phyloP scores from a whole-genome alignment of 2,329 filamentous ascomycete genomes.

The Thelonectria blattea region DNA sequence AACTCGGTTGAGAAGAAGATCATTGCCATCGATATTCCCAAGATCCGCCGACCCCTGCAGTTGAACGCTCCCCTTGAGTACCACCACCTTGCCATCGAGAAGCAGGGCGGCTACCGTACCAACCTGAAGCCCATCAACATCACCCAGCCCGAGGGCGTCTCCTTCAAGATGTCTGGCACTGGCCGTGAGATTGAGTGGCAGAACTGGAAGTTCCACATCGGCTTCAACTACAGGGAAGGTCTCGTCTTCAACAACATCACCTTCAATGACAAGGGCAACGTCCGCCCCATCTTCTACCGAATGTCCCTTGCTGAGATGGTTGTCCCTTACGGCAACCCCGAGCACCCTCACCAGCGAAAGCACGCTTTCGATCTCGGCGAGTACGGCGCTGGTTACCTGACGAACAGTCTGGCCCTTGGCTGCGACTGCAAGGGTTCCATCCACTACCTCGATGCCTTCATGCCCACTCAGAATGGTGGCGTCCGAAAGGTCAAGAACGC shows the following conservation, averaged over 20 bases:
- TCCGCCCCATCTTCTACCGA: constrained; percentile 84
- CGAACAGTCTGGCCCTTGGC: constrained; percentile 76
- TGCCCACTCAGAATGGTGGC: constrained; percentile 79
- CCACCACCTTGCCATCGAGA: constrained; percentile 73
- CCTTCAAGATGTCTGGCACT: constrained; percentile 75
- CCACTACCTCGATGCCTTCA: constrained; percentile 88
- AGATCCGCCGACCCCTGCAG: constrained; percentile 76
- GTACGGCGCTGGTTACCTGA: constrained; percentile 84
- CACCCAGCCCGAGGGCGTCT: constrained; percentile 87
- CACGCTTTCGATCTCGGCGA: constrained; percentile 83
- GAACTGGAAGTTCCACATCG: constrained; percentile 91
- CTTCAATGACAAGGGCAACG: constrained; percentile 81
- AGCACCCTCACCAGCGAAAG: constrained; percentile 80
- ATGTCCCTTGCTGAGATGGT: constrained; percentile 94
- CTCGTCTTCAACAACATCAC: constrained; percentile 90
- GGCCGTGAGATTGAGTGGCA: constrained; percentile 81
- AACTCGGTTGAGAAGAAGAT: constrained; percentile 80
- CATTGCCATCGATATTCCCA: constrained; percentile 83
- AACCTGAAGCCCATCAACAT: constrained; percentile 88
- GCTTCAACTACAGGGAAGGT: constrained; percentile 94
- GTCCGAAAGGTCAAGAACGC: constrained; percentile 88
- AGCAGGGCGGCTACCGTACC: constrained; percentile 75
- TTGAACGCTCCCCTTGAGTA: constrained; percentile 80
- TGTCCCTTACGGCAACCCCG: constrained; percentile 84
- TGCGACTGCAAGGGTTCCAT: constrained; percentile 91